Evolutionary conservation across 306 rosid species (phyloP).

Genomic region (Morella rubra): DNA sequence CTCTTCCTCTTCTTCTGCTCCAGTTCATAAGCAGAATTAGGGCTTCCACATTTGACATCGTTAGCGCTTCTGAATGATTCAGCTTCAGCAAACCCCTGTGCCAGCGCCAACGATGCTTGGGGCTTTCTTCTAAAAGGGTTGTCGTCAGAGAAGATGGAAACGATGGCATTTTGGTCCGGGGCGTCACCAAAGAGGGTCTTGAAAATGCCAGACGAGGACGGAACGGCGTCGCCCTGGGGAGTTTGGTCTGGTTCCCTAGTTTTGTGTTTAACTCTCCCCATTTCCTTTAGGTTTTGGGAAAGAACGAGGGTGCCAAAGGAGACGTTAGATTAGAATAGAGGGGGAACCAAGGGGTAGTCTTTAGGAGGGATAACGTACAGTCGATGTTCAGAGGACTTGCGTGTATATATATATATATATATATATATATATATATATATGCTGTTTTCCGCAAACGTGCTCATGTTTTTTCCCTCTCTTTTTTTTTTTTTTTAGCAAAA

Average conservation of each 20-base stretch:
- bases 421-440: no score
- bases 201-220: conserved; percentile 54
- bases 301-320: background rate
- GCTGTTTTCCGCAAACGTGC: no score
- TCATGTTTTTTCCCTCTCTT: no score
- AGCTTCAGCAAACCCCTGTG: background rate
- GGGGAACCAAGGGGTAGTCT: background rate
- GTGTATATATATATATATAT: no score
- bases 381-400: background rate
- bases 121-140: conserved; percentile 67
- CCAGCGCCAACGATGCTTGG: conserved; percentile 5
- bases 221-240: conserved; percentile 31
- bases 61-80: conserved; percentile 7
- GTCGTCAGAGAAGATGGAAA: conserved; percentile 65
- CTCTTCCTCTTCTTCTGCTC: conserved; percentile 46
- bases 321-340: background rate
- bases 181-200: conserved; percentile 48
- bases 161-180: conserved; percentile 24
- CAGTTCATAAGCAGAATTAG: conserved; percentile 20
- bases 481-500: no score
- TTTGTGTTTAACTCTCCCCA: conserved; percentile 59
- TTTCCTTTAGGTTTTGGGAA: background rate
- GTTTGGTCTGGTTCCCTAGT: conserved; percentile 30
- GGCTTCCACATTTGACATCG: conserved; percentile 13
- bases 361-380: background rate